Evolutionary conservation across 2,329 filamentous ascomycete species (phyloP), one percentile per base, ranked within the genome.

Genomic region (Cercospora sp.): DNA sequence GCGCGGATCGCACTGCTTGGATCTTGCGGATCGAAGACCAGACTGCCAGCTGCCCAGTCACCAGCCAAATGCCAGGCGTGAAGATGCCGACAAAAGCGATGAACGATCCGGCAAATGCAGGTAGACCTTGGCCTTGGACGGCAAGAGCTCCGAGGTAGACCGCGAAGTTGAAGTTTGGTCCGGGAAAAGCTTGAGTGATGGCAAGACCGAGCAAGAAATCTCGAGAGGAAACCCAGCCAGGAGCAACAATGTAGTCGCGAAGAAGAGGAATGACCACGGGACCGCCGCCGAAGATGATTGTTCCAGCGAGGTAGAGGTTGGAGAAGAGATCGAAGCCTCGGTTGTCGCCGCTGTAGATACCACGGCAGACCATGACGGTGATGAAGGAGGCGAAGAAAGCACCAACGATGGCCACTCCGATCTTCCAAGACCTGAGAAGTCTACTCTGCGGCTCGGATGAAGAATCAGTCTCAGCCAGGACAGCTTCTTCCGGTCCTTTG

Each of bases 131-230:
- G 0, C 73, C 71, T n/a, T 73, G 71, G 0, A 82, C 70, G 0
- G 79, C 73, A 7, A 84, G 73, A 1, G 80, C 75, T 12, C 81
- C 80, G 58, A 82, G 76, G 61, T 79, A 82, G 13, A 82, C 80
- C 0, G 76, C 77, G 55, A 82, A 88, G 74, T 86, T 87, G 78
- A 87, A 86, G 70, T 87, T 86, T 0, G 87, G 88, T 0, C 87
- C 87, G 0, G 90, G 90, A 66, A 92, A 90, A 0, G 88, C 85
- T 77, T 93, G 90, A 18, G 88, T 89, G 63, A 93, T 84, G 7
- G 90, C 91, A 0, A 93, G 85, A 0, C 90, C 90, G 60, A 92
- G 87, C 0, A 93, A 81, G 75, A 93, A 92, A 75, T 93, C 89
- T 3, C 90, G 85, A 0, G 88, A 82, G 0, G 84, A 86, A 0